phyloP scores from a whole-genome alignment of 2,329 filamentous ascomycete species.

The Cladobotryum mycophilum region DNA sequence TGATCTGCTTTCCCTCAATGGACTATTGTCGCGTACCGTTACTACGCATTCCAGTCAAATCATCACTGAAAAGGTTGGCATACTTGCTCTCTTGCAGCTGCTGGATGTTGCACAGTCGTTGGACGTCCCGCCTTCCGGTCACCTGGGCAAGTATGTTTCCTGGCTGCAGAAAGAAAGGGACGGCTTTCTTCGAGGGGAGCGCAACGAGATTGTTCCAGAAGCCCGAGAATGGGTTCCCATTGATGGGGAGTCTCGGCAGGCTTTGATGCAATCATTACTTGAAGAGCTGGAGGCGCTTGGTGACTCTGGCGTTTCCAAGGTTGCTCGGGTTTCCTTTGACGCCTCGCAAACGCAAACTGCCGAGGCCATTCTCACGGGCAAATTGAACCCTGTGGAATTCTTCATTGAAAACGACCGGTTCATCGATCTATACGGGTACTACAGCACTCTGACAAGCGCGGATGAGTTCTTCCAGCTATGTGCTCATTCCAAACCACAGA shows the following conservation, averaged over 20 bases:
- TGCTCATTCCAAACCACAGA: conserved; percentile 7
- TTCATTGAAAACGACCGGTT: background rate
- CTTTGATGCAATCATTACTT: too few relatives aligned
- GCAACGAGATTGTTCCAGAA: too few relatives aligned
- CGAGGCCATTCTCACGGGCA: background rate
- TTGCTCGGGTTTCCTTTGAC: background rate
- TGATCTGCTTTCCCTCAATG: background rate
- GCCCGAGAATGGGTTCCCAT: too few relatives aligned
- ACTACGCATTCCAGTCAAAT: background rate
- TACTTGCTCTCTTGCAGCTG: background rate
- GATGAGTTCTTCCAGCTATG: background rate
- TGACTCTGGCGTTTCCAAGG: background rate
- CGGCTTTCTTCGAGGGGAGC: too few relatives aligned
- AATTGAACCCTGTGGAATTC: background rate
- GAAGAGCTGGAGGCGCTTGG: background rate
- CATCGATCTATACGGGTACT: background rate
- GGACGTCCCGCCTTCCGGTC: too few relatives aligned
- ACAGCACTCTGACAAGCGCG: background rate
- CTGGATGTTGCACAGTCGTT: too few relatives aligned
- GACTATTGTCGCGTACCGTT: background rate
- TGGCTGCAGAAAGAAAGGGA: too few relatives aligned
- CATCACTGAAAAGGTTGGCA: background rate
- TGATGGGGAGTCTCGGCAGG: too few relatives aligned
- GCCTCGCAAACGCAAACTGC: background rate
- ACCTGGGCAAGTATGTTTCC: too few relatives aligned